phyloP scores from a whole-genome alignment of 1,284 basidiomycete genomes.

The Apiotrichum montevideense region DNA sequence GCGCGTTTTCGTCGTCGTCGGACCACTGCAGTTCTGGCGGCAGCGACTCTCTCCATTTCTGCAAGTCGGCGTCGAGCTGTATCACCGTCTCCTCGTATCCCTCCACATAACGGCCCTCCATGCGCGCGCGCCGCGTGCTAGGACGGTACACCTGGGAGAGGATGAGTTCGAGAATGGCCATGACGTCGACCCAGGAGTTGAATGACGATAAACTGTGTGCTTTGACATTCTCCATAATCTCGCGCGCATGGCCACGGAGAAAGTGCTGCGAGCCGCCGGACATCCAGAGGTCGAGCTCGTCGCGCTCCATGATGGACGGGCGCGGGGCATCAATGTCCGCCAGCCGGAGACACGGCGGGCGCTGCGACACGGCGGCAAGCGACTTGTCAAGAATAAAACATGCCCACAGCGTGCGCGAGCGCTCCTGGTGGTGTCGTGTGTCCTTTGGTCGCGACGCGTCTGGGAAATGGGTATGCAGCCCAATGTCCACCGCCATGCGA shows the following conservation, averaged over 20 bases:
- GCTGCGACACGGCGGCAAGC: constrained; percentile 8
- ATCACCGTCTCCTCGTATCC: constrained; percentile 17
- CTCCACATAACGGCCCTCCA: constrained; percentile 15
- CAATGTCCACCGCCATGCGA: constrained; percentile 15
- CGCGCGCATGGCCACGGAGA: constrained; percentile 2
- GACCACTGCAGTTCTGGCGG: constrained; percentile 17
- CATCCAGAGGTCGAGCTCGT: constrained; percentile 20
- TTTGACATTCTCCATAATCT: constrained; percentile 14
- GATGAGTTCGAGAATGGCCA: constrained; percentile 15
- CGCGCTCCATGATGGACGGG: constrained; percentile 15
- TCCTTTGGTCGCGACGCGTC: neutral
- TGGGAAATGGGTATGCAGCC: constrained; percentile 7
- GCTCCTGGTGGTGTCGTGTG: constrained; percentile 8
- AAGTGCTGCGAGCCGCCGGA: constrained; percentile 8
- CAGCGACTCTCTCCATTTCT: constrained; percentile 11
- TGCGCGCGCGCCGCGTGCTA: constrained; percentile 14
- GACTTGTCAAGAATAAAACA: constrained; percentile 17
- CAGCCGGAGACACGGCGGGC: constrained; percentile 6
- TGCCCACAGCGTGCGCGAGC: constrained; percentile 13
- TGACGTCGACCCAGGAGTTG: constrained; percentile 17
- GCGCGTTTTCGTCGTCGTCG: constrained; percentile 11
- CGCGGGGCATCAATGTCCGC: constrained; percentile 14
- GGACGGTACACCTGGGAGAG: constrained; percentile 17
- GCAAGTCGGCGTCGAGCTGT: constrained; percentile 14
- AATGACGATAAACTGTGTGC: constrained; percentile 12